Percentiles rank a stretch among this genome's conserved stretches.
Evolutionary conservation across 805 yeast species (phyloP).

Genomic region (Yamadazyma sp.): DNA sequence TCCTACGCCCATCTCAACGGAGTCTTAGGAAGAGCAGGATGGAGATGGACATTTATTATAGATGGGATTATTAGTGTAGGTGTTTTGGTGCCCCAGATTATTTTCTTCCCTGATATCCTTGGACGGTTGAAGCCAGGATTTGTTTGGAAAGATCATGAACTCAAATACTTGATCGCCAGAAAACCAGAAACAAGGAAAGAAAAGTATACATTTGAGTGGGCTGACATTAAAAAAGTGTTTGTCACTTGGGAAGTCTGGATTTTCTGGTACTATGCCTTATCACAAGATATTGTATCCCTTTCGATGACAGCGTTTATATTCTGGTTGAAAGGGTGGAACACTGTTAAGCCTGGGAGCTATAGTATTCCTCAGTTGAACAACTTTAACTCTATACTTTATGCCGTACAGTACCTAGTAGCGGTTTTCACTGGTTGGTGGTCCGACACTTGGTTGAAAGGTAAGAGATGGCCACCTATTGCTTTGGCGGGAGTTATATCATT

Average conservation of each 20-base stretch:
- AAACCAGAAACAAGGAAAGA: constrained; percentile 1
- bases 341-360: constrained; percentile 1
- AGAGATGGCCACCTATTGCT: constrained; percentile 9
- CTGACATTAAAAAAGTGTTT: constrained; percentile 1
- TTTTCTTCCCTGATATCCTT: constrained; percentile 23
- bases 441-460: constrained; percentile 4
- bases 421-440: constrained; percentile 10
- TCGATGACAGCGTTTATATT: constrained; percentile 1
- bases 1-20: constrained; percentile 25
- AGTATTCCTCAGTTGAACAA: constrained; percentile 3
- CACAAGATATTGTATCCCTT: constrained; percentile 1
- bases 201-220: constrained; percentile 1
- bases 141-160: not conserved
- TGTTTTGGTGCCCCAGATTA: constrained; percentile 36
- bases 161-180: not conserved
- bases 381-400: constrained; percentile 5
- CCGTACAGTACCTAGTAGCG: constrained; percentile 6
- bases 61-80: constrained; percentile 30
- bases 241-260: constrained; percentile 7
- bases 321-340: constrained; percentile 3
- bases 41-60: constrained; percentile 48
- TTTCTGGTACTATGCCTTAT: constrained; percentile 6
- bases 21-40: constrained; percentile 38
- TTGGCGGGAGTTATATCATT: constrained; percentile 2
- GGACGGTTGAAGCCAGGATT: not conserved